Base-by-base conservation (phyloP, 768 basidiomycete species). In the Pulveroboletus ravenelii region DNA sequence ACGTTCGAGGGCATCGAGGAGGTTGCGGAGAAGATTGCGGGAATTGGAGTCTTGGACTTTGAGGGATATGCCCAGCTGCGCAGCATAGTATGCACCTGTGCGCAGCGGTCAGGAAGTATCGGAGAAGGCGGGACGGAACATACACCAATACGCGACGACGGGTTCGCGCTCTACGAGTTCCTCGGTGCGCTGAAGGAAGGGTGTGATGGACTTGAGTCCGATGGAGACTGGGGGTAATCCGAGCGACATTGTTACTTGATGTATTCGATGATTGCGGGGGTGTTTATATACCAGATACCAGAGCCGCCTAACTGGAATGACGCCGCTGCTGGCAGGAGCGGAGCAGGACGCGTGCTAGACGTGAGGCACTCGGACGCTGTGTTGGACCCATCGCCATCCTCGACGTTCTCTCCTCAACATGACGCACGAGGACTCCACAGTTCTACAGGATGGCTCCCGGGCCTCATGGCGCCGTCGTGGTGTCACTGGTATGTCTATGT, bases 81-180 rank as follows among this genome's bases (percentile, higher is more conserved):
- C 89, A 52, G 92, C 94, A 67, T 93, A 87, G 74, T 93, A 96
- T 38, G 87, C 86, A 72, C 85, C 92, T 94, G 38, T 18, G 39
- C 14, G 20, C 25, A 3, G n/a, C 9, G 23, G 45, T 58, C 2
- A 51, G 37, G 17, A 32, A 17, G 48, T 35, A 31, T n/a, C 40
- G 29, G 39, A 17, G 51, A 29, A 30, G 29, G 50, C 34, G 41
- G 7, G 39, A 34, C 23, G 12, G 74, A 32, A 47, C 89, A 57
- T 69, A 95, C 95, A 94, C 94, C 95, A 99, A 65, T 98, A 98
- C 5, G 90, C 80, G 62, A 98, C 82, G 46, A 94, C 74, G 6
- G 91, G 89, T 50, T 99, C 93, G 55, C 87, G 81, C 13, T 72
- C 72, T 45, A 78, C 81, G 59, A 97, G 76, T 66, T 99, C 96